Base-by-base conservation (phyloP, 345 rosid genomes). In the Theobroma cacao region DNA sequence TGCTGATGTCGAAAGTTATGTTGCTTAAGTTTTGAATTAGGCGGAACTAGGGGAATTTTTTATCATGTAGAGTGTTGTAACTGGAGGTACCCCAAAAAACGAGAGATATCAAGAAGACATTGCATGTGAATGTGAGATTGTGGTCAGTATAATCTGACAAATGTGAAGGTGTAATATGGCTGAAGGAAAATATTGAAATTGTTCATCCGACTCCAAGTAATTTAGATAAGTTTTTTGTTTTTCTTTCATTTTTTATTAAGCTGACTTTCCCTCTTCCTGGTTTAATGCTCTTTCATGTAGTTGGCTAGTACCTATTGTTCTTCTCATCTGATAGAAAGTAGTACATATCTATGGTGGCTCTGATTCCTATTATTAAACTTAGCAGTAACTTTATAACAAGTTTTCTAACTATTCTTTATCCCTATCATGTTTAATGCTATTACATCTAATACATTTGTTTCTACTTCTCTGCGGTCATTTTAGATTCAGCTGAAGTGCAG, bases 401-500 rank as follows among this genome's bases (percentile, higher is more conserved):
- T 50, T 3, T 63, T 45, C 26, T 14, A 75, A 20, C 59, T 43
- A 31, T 10, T 33, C 34, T 61, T 45, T 24, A 10, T 61, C 24
- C 6, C 33, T 20, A 7, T 30, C 55, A 43, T 61, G 15, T 34
- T 45, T 45, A 20, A 45, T 43, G 20, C 5, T 48, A 45, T 20
- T 38, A 12, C 60, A 24, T 20, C 33, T 74, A 2, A 7, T 74
- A 12, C 73, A 24, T 62, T 48, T 30, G 43, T 79, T 31, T 64
- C 66, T 45, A 15, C 20, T 68, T 75, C 70, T 30, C 5, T 70
- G 20, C 56, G 80, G 28, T 75, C 63, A 56, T 80, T 80, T 80
- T 74, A 87, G 95, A 91, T 86, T 88, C 92, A 64, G 85, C 85
- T 20, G 93, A 91, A 80, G 83, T 81, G 71, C 92, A 83, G 31